These are phyloP conservation scores for Xerocomellus chrysenteron DNA, from an alignment of 768 basidiomycete species.

Conservation along the genomic window DNA sequence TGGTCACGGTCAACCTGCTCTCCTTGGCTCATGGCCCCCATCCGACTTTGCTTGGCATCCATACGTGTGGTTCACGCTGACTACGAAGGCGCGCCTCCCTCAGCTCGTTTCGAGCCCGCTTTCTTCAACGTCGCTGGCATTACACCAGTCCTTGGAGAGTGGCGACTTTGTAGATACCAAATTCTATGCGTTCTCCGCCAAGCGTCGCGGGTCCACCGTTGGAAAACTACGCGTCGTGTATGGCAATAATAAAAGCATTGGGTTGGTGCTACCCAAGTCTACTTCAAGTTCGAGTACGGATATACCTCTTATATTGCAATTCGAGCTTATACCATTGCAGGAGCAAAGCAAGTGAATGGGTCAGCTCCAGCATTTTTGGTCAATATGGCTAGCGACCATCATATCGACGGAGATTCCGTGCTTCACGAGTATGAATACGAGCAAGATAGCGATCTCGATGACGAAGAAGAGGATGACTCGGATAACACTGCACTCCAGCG, in stretches of 20 bases:
- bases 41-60: slow-evolving; percentile 12
- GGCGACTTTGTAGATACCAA: slow-evolving; percentile 31
- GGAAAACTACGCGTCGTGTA: slow-evolving; percentile 26
- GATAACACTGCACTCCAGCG: background rate
- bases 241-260: slow-evolving; percentile 21
- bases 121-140: slow-evolving; percentile 13
- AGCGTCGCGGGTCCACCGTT: slow-evolving; percentile 6
- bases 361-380: slow-evolving; percentile 16
- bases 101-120: slow-evolving; percentile 13
- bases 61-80: slow-evolving; percentile 22
- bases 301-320: background rate
- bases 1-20: slow-evolving; percentile 25
- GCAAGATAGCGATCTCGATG: slow-evolving; percentile 31
- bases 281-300: slow-evolving; percentile 10
- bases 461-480: slow-evolving; percentile 10
- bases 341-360: slow-evolving; percentile 1
- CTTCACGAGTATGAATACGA: slow-evolving; percentile 31
- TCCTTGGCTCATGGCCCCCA: slow-evolving; percentile 24
- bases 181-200: slow-evolving; percentile 28
- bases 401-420: slow-evolving; percentile 16
- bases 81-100: slow-evolving; percentile 16
- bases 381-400: slow-evolving; percentile 21
- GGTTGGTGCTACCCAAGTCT: slow-evolving; percentile 17
- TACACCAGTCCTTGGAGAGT: slow-evolving; percentile 24
- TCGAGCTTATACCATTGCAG: slow-evolving; percentile 5